Percentiles rank a stretch among this genome's conserved stretches.
phyloP scores from a whole-genome alignment of 805 yeast species.

The Lipomyces japonicus region DNA sequence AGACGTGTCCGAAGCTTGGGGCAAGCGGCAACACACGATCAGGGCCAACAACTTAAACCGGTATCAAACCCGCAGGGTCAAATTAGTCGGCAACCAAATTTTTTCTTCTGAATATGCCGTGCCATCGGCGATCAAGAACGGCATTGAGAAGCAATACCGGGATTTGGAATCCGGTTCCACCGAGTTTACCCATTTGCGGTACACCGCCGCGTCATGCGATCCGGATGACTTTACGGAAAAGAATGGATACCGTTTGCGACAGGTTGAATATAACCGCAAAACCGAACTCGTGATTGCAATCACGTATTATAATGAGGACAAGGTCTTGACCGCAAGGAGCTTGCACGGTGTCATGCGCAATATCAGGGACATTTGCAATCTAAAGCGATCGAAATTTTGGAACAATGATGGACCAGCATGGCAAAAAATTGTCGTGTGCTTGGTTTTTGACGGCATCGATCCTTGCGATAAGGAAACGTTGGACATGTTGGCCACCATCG shows the following conservation, averaged over 20 bases:
- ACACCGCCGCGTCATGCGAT: conserved; percentile 63
- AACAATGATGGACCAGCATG: conserved; percentile 53
- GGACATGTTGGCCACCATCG: conserved; percentile 61
- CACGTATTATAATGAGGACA: conserved; percentile 68
- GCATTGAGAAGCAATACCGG: conserved; percentile 38
- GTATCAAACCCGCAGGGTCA: conserved; percentile 39
- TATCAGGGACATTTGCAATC: conserved; percentile 56
- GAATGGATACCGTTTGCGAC: conserved; percentile 54
- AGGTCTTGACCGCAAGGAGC: conserved; percentile 56
- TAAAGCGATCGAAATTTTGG: conserved; percentile 45
- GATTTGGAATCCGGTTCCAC: conserved; percentile 39
- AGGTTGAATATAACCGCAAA: conserved; percentile 53
- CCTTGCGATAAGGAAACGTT: conserved; percentile 61
- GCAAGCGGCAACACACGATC: conserved; percentile 25
- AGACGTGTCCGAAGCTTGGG: conserved; percentile 35
- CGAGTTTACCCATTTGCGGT: conserved; percentile 59
- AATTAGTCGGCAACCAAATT: conserved; percentile 38
- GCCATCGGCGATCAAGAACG: conserved; percentile 42
- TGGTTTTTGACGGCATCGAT: conserved; percentile 63
- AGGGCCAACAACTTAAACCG: conserved; percentile 32
- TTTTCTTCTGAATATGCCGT: conserved; percentile 35
- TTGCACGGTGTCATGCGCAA: conserved; percentile 60
- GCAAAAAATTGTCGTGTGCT: conserved; percentile 61
- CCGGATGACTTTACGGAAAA: conserved; percentile 58
- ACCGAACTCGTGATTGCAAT: conserved; percentile 61